Evolutionary conservation across 2,329 filamentous ascomycete genomes (phyloP).

Genomic region (Nectriaceae sp.): DNA sequence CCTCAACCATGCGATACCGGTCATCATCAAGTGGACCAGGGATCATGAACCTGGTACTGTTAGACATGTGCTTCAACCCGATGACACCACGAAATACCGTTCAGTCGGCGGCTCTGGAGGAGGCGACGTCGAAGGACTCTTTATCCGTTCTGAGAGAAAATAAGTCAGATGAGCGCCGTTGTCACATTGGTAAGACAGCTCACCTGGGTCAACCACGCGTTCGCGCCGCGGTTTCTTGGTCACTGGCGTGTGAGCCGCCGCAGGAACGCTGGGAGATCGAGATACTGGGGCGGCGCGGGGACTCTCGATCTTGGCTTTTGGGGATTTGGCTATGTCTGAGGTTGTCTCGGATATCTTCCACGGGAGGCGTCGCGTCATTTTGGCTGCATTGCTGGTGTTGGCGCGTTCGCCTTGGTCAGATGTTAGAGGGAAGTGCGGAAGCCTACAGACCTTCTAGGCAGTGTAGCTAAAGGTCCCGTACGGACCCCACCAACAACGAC

Average conservation of each 20-base stretch:
- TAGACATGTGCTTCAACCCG: background rate
- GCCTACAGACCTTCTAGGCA: too few relatives aligned
- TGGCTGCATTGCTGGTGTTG: conserved; percentile 1
- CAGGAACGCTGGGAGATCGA: conserved; percentile 7
- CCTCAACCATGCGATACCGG: conserved; percentile 79
- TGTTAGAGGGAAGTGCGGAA: background rate
- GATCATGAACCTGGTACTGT: conserved; percentile 58
- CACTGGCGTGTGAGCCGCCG: conserved; percentile 4
- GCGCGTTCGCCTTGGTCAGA: background rate
- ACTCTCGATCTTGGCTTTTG: conserved; percentile 11
- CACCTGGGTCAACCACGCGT: conserved; percentile 27
- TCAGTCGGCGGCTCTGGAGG: conserved; percentile 50
- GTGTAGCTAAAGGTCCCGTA: too few relatives aligned
- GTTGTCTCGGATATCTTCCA: conserved; percentile 43
- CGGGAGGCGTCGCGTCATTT: conserved; percentile 54
- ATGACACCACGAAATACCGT: conserved; percentile 36
- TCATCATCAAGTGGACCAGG: conserved; percentile 69
- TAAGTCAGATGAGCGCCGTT: background rate
- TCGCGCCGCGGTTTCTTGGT: conserved; percentile 21
- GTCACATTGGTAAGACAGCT: conserved; percentile 1
- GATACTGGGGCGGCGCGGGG: conserved; percentile 2
- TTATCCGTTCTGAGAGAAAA: conserved; percentile 20
- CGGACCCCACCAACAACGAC: too few relatives aligned
- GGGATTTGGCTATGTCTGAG: conserved; percentile 8
- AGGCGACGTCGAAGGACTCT: conserved; percentile 53